Percentiles rank a stretch among this genome's conserved stretches.
Evolutionary conservation across 768 basidiomycete species (phyloP).

Genomic region (Boletus patriciae): DNA sequence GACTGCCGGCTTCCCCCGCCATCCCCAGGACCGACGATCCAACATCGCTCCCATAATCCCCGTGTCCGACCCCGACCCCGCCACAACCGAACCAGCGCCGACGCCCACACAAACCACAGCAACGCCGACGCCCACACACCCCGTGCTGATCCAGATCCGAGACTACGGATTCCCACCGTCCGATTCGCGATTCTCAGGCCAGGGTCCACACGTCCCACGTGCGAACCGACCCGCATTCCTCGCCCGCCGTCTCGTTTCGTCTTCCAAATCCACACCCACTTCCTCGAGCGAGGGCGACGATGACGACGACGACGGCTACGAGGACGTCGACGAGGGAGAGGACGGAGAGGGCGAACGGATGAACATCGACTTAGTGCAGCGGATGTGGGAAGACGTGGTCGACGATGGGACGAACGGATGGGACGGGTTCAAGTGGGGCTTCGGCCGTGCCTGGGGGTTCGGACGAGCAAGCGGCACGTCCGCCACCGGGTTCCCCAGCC

Average conservation of each 20-base stretch:
- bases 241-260: slow-evolving; percentile 29
- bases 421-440: slow-evolving; percentile 43
- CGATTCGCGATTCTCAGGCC: slow-evolving; percentile 46
- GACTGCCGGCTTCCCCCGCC: not conserved
- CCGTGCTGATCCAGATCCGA: slow-evolving; percentile 43
- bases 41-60: not conserved
- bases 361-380: not conserved
- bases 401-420: slow-evolving; percentile 34
- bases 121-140: not conserved
- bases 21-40: not conserved
- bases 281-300: slow-evolving; percentile 14
- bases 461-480: slow-evolving; percentile 11
- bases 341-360: slow-evolving; percentile 6
- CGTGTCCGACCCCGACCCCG: not conserved
- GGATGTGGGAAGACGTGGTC: slow-evolving; percentile 25
- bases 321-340: slow-evolving; percentile 7
- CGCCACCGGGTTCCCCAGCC: slow-evolving; percentile 33
- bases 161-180: slow-evolving; percentile 46
- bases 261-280: slow-evolving; percentile 11
- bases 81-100: not conserved
- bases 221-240: slow-evolving; percentile 36
- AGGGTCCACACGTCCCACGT: slow-evolving; percentile 42
- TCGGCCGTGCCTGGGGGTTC: slow-evolving; percentile 42
- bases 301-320: not conserved
- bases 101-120: not conserved